Base-by-base conservation (phyloP, 1,284 basidiomycete genomes). In the Omphalotus olearius region DNA sequence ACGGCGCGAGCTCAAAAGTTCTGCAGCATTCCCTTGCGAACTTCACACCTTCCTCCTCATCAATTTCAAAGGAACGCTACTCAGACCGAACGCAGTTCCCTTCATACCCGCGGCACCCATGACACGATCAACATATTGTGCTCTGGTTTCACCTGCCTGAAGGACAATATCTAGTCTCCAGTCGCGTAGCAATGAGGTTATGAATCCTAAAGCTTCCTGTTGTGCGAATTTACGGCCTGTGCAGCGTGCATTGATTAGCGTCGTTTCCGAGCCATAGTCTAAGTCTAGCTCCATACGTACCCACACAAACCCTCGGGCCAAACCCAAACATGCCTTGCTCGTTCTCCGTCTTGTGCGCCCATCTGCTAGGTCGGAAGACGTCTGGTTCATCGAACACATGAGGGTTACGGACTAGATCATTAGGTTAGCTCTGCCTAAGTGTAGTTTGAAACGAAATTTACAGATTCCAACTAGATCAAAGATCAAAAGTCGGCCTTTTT, bases 291-390 rank as follows among this genome's bases (percentile, higher is more conserved):
- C 9, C 2, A 7, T 9, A 13, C 30, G 7, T 43, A 43, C 42
- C 42, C 6, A 66, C 49, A 46, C 67, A 69, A 3, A 59, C 60
- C 6, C 65, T 63, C 10, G 65, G 57, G 3, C 67, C 67, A 20
- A 28, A 33, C n/a, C 63, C 60, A 45, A 67, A 67, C 55, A 61
- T 59, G 4, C 56, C 35, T 10, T 63, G 33, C 11, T 64, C 59
- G 23, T 55, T 52, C 25, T 65, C 65, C 1, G 60, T 47, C 11
- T 62, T 47, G 13, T 55, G 58, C 33, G 62, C 56, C 66, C 66
- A 67, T 18, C 66, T 54, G 3, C 59, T 59, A 9, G 65, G 66
- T 10, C 40, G 33, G 54, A 62, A 68, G 23, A 38, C 40, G 28
- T 60, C 47, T 1, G 65, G 65, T 4, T 62, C 53, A 1, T 54